Conservation (phyloP, 805 yeast species). For the Spathaspora hagerdaliae region DNA sequence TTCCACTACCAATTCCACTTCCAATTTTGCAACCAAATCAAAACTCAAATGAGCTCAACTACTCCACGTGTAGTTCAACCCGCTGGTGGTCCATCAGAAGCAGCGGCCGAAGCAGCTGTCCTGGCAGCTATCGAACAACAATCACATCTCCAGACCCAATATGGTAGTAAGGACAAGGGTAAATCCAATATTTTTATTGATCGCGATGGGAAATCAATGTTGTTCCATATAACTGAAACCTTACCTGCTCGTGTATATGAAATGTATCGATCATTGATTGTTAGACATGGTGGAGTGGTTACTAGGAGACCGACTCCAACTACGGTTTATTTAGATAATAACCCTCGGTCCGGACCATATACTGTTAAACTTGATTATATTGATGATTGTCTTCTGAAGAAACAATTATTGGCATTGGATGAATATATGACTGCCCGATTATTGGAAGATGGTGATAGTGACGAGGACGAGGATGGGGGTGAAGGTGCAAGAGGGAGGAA, state of each 20-base stretch:
- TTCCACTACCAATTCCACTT: too few species aligned
- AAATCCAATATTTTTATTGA: slow-evolving; percentile 5
- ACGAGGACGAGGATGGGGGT: not conserved
- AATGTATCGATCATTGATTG: slow-evolving; percentile 11
- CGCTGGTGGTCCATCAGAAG: not conserved
- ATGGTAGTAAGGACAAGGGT: not conserved
- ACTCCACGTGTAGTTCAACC: not conserved
- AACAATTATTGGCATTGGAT: slow-evolving; percentile 7
- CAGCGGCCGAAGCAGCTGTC: slow-evolving; percentile 8
- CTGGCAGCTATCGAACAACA: slow-evolving; percentile 1
- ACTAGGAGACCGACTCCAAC: slow-evolving; percentile 9
- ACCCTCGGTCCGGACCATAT: not conserved
- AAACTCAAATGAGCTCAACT: too few species aligned
- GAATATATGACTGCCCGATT: slow-evolving; percentile 1
- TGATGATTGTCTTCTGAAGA: slow-evolving; percentile 11
- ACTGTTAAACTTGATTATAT: slow-evolving; percentile 8
- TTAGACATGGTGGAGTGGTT: slow-evolving; percentile 17
- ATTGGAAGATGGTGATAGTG: not conserved
- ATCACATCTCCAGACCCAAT: slow-evolving; percentile 1
- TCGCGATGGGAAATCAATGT: slow-evolving; percentile 10
- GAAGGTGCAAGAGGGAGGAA: not conserved
- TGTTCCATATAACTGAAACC: slow-evolving; percentile 11
- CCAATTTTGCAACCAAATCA: too few species aligned
- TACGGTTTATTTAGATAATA: slow-evolving; percentile 1
- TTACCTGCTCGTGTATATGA: slow-evolving; percentile 10